These are phyloP conservation scores for Nematodospora valgi DNA, from an alignment of 805 yeast genomes.

Conservation along the genomic window DNA sequence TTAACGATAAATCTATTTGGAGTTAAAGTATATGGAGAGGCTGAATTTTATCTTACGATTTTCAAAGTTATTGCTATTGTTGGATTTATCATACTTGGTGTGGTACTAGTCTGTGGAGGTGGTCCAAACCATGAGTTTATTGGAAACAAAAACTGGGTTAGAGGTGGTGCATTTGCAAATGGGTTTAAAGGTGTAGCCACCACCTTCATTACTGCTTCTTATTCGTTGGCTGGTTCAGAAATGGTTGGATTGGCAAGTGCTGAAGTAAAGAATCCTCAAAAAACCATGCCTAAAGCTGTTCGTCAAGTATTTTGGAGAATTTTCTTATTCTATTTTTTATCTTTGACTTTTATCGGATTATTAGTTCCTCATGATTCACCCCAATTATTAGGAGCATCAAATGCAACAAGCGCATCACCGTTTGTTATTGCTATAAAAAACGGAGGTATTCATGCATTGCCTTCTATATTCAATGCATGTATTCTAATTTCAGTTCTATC, in stretches of 20 bases:
- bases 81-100: constrained; percentile 35
- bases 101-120: constrained; percentile 35
- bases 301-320: constrained; percentile 44
- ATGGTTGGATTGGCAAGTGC: constrained; percentile 38
- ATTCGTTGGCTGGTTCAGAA: constrained; percentile 35
- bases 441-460: constrained; percentile 62
- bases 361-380: constrained; percentile 51
- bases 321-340: constrained; percentile 34
- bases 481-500: constrained; percentile 70
- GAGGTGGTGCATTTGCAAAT: constrained; percentile 32
- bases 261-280: constrained; percentile 38
- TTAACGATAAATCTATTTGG: constrained; percentile 30
- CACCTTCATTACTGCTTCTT: constrained; percentile 36
- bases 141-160: constrained; percentile 29
- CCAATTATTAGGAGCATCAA: constrained; percentile 45
- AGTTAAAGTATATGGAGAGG: constrained; percentile 37
- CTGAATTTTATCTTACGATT: constrained; percentile 29
- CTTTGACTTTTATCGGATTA: constrained; percentile 32
- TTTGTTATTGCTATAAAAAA: constrained; percentile 67
- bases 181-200: constrained; percentile 39
- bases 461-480: constrained; percentile 72
- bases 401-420: constrained; percentile 64
- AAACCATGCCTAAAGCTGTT: constrained; percentile 39
- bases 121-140: constrained; percentile 36
- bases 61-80: constrained; percentile 33